Evolutionary conservation across 2,329 filamentous ascomycete genomes (phyloP), one percentile per base, ranked within the genome.

Genomic region (Claviceps lovelessii): DNA sequence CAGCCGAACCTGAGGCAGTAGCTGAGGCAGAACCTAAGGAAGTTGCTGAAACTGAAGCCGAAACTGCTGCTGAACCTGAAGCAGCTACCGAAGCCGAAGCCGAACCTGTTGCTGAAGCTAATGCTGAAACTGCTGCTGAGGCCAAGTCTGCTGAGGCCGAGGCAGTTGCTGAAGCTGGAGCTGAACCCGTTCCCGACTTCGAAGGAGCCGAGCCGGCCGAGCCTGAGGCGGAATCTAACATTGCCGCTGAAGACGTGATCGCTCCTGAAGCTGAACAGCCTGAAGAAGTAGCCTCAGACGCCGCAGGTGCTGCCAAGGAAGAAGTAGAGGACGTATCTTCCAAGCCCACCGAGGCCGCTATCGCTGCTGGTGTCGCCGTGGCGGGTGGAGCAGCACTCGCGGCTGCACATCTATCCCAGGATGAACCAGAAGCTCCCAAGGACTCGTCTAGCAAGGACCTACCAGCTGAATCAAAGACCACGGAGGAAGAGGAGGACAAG

Each of bases 401-500:
- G 17, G 52, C 46, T 42, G 48, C 52, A 19, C 48, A 54, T 5
- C 11, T 47, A 33, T 46, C 53, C 10, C 49, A 50, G 23, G 50
- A 52, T n/a, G 28, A 48, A 28, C 35, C 50, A 23, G 19, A 52
- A 13, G 54, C 44, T 45, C 37, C n/a, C 15, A 53, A 48, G 28
- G 47, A 54, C 8, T 15, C 23, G 8, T 39, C 33, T 6, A 49
- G 35, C 41, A 44, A 54, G 35, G 47, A 51, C 45, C 15, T 31
- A 7, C 49, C 41, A 19, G 17, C 19, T 48, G 65, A 66, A 37
- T 67, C 52, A 51, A 55, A 61, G 47, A 11, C 54, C n/a, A 51
- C 55, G 11, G 67, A 65, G 52, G 65, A 67, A 54, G 66, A 67
- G 37, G 70, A 73, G 63, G 68, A 64, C 55, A 72, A 70, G 59